Evolutionary conservation across 805 yeast genomes (phyloP).

Genomic region (Starmerella lactis-condensi): DNA sequence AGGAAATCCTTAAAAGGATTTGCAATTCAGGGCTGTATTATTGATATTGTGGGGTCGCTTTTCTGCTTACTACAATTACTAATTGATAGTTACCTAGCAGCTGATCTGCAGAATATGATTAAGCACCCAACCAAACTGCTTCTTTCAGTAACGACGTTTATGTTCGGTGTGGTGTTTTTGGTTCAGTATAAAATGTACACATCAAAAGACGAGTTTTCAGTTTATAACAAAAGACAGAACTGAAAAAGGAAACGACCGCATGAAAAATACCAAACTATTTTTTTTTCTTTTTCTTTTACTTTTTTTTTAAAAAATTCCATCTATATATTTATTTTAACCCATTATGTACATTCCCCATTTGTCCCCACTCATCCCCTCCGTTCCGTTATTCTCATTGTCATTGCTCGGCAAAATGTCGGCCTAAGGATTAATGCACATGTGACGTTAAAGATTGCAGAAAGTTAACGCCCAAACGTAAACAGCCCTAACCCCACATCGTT

Average conservation of each 20-base stretch:
- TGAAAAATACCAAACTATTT: neutral
- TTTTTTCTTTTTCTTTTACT: neutral
- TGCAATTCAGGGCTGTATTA: slow-evolving; percentile 25
- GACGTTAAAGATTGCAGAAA: too few species aligned
- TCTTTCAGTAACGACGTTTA: slow-evolving; percentile 23
- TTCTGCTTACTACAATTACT: slow-evolving; percentile 27
- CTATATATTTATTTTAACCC: too few species aligned
- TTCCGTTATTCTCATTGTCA: too few species aligned
- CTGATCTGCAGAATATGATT: slow-evolving; percentile 20
- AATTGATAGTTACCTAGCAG: slow-evolving; percentile 24
- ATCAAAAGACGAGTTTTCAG: slow-evolving; percentile 7
- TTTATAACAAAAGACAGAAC: slow-evolving; percentile 8
- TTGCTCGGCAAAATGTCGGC: too few species aligned
- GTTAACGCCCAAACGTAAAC: too few species aligned
- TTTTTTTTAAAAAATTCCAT: neutral
- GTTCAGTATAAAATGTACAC: slow-evolving; percentile 18
- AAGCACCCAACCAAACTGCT: slow-evolving; percentile 31
- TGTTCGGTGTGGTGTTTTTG: slow-evolving; percentile 21
- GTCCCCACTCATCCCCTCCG: too few species aligned
- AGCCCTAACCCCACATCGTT: too few species aligned
- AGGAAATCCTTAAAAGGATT: slow-evolving; percentile 32
- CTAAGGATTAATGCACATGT: too few species aligned
- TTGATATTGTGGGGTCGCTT: slow-evolving; percentile 29
- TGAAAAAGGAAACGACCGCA: neutral
- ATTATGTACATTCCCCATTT: too few species aligned